These are phyloP conservation scores for Citrullus mucosospermus DNA, from an alignment of 306 rosid species.

Conservation along the genomic window DNA sequence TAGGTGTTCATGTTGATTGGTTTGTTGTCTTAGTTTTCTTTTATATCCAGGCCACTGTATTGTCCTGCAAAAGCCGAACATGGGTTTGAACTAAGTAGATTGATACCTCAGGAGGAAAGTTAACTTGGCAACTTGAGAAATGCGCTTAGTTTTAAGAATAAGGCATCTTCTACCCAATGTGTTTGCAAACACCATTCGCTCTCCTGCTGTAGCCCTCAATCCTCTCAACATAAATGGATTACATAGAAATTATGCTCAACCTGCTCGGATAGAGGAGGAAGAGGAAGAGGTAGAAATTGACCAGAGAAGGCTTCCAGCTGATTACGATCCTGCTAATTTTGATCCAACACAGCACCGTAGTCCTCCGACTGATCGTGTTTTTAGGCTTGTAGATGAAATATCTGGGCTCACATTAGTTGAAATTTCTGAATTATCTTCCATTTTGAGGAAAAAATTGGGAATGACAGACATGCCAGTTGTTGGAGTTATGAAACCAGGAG, in stretches of 20 bases:
- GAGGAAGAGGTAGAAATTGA: conserved; percentile 78
- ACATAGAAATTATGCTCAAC: conserved; percentile 40
- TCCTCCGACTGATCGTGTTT: conserved; percentile 73
- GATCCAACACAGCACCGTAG: conserved; percentile 71
- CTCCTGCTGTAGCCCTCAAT: conserved; percentile 10
- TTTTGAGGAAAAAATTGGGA: conserved; percentile 59
- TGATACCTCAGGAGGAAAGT: not conserved
- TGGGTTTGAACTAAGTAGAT: not conserved
- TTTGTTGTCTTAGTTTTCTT: not conserved
- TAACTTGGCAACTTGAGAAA: conserved; percentile 19
- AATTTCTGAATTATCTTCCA: conserved; percentile 57
- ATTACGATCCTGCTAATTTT: conserved; percentile 75
- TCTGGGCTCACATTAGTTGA: conserved; percentile 64
- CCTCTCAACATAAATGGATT: conserved; percentile 18
- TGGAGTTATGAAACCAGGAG: conserved; percentile 70
- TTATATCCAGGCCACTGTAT: not conserved
- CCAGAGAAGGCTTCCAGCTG: conserved; percentile 86
- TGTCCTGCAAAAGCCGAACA: not conserved
- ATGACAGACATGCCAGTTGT: conserved; percentile 31
- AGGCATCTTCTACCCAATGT: conserved; percentile 37
- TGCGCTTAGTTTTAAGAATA: conserved; percentile 51
- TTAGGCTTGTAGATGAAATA: conserved; percentile 73
- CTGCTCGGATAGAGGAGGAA: conserved; percentile 58
- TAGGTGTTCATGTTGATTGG: not conserved
- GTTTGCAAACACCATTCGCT: conserved; percentile 16